Percentiles rank a stretch among this genome's conserved stretches.
Evolutionary conservation across 177 flowering plant genomes (phyloP).

Genomic region (Tripterygium wilfordii): DNA sequence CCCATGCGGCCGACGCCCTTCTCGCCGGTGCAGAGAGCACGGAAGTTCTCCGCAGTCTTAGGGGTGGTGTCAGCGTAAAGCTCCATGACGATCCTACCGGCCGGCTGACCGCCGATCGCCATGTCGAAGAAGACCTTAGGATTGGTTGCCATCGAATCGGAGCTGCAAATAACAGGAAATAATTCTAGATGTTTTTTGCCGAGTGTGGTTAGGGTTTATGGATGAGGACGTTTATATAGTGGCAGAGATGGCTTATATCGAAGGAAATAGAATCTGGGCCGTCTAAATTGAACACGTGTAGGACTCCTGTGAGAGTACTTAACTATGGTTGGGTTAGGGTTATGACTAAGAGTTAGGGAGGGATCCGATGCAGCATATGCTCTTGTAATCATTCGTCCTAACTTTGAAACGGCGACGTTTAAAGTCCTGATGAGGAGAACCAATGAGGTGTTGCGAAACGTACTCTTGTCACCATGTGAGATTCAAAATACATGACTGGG

Average conservation of each 20-base stretch:
- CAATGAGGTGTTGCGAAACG: no score
- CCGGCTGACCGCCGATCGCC: constrained; percentile 56
- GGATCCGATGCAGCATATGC: constrained; percentile 20
- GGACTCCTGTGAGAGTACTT: not conserved
- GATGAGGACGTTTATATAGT: constrained; percentile 12
- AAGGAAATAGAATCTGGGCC: constrained; percentile 2
- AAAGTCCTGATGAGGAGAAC: no score
- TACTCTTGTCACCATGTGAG: no score
- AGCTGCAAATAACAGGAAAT: not conserved
- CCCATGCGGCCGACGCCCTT: constrained; percentile 63
- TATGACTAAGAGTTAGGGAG: constrained; percentile 16
- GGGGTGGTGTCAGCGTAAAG: constrained; percentile 66
- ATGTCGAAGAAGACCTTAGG: constrained; percentile 85
- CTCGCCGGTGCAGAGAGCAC: constrained; percentile 91
- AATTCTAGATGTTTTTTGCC: not conserved
- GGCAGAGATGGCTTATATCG: constrained; percentile 4
- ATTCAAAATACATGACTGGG: no score
- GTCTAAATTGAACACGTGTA: constrained; percentile 23
- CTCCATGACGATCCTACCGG: constrained; percentile 82
- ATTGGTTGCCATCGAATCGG: constrained; percentile 35
- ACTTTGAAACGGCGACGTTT: constrained; percentile 6
- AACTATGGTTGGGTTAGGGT: constrained; percentile 20
- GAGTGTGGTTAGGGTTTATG: constrained; percentile 19
- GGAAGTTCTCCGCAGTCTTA: constrained; percentile 79
- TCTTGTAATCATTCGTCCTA: constrained; percentile 2